Evolutionary conservation across 306 rosid genomes (phyloP), one percentile per base, ranked within the genome.

Genomic region (Prunus armeniaca): DNA sequence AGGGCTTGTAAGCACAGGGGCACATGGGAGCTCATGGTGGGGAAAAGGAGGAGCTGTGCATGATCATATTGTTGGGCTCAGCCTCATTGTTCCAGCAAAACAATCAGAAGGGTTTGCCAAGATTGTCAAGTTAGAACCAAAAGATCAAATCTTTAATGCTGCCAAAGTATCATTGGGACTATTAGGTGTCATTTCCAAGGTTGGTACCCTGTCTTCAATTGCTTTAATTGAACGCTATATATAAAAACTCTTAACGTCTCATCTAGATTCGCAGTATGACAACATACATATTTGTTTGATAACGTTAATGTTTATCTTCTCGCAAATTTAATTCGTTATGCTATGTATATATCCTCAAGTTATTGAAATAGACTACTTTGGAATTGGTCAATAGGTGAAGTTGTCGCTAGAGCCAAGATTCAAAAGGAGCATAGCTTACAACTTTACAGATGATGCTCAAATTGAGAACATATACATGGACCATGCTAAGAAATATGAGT

Each of bases 181-280:
- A 47, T 52, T 92, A 43, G 96, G 96, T 66, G 92, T 88, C 38
- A 88, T 92, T 71, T 92, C 97, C 41, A 90, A 92, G 97, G 97
- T 92, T 25, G 57, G 17, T 20, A 20, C 0, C 28, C 47, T 5
- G 9, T 24, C 60, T 17, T 51, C 55, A 17, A 10, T 75, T 6
- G 20, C 45, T 58, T 38, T 14, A 27, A 30, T n/a, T 62, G 27
- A 47, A n/a, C 9, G 10, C 50, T 65, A 12, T 18, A 2, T 52
- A 17, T 2, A 2, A 10, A 47, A 47, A 5, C 12, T 7, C 0
- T 38, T 38, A 38, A 38, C 2, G 9, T 38, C 0, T 38, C 43
- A 38, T 38, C 43, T 0, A 38, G 9, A 38, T 38, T 38, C 2
- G 9, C 0, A 38, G 9, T 38, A 6, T 38, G 9, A 38, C 2